A percentile compares a stretch with the other conserved stretches of the same genome.
phyloP scores from a whole-genome alignment of 495 filamentous ascomycete genomes.

The Parmelia sp. region DNA sequence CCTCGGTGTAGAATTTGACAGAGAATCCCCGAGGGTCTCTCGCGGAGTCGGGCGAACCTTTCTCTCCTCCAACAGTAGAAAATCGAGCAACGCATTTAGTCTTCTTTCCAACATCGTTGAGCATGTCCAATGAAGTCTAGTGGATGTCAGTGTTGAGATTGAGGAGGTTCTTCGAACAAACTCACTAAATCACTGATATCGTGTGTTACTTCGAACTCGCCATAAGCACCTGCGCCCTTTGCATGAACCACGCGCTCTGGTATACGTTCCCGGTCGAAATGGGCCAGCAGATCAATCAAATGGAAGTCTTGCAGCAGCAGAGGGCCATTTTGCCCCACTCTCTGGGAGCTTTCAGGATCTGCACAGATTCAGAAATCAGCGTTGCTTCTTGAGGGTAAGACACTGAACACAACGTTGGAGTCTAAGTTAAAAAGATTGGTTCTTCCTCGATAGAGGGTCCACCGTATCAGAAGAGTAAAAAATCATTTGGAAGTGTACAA shows the following conservation, averaged over 20 bases:
- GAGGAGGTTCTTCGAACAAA: background rate
- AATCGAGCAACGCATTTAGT: slow-evolving; percentile 54
- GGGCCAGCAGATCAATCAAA: slow-evolving; percentile 42
- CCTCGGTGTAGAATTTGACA: slow-evolving; percentile 71
- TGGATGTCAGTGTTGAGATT: slow-evolving; percentile 1
- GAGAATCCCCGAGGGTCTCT: slow-evolving; percentile 63
- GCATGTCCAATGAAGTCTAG: slow-evolving; percentile 39
- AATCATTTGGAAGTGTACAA: background rate
- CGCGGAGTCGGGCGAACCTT: slow-evolving; percentile 58
- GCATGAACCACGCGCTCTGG: slow-evolving; percentile 55
- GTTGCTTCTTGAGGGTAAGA: background rate
- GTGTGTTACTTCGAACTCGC: slow-evolving; percentile 55
- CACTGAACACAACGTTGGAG: background rate
- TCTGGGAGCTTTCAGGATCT: slow-evolving; percentile 52
- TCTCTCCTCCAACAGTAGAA: slow-evolving; percentile 59
- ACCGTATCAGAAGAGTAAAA: background rate
- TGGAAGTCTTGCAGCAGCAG: slow-evolving; percentile 56
- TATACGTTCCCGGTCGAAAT: slow-evolving; percentile 48
- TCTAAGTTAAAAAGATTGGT: no score
- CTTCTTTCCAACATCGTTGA: slow-evolving; percentile 55
- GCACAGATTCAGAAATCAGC: slow-evolving; percentile 32
- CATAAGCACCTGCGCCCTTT: slow-evolving; percentile 54
- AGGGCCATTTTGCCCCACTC: slow-evolving; percentile 58
- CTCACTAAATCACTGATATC: slow-evolving; percentile 42
- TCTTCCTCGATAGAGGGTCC: no score